Conservation (phyloP, 306 rosid genomes). For the Crataegus laevigata region DNA sequence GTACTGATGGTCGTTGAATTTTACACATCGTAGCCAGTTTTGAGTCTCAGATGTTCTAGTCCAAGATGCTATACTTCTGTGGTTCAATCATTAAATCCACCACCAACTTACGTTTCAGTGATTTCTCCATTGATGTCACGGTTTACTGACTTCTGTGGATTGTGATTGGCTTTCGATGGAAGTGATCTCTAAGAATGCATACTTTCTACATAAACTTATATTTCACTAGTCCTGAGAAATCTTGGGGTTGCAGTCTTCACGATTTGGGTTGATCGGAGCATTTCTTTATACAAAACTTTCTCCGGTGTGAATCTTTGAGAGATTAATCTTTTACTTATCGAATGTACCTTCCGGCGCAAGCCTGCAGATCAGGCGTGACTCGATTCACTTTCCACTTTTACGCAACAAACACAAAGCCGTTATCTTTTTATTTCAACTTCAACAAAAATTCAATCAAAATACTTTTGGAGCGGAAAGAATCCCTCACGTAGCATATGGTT, state of each 20-base stretch:
- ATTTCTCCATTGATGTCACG: too few species aligned
- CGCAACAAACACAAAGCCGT: not conserved
- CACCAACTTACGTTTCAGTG: not conserved
- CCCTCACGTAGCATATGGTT: conserved; percentile 23
- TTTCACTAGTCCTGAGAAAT: not conserved
- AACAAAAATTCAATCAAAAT: not conserved
- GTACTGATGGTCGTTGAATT: not conserved
- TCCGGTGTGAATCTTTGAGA: not conserved
- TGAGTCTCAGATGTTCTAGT: too few species aligned
- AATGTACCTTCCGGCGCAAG: too few species aligned
- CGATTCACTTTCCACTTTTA: not conserved
- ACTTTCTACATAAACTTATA: not conserved
- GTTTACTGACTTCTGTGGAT: too few species aligned
- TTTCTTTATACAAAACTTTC: not conserved
- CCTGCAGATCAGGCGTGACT: not conserved
- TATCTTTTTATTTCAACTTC: not conserved
- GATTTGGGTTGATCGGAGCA: not conserved
- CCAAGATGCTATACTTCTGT: too few species aligned
- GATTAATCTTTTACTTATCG: not conserved
- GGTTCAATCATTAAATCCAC: not conserved
- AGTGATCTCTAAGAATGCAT: not conserved
- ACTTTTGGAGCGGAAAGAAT: not conserved
- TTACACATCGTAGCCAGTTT: too few species aligned
- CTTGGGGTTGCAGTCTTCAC: not conserved
- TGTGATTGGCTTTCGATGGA: not conserved